These are phyloP conservation scores for Nannochloris sp. DNA, from an alignment of 139 green algal genomes.

Conservation along the genomic window DNA sequence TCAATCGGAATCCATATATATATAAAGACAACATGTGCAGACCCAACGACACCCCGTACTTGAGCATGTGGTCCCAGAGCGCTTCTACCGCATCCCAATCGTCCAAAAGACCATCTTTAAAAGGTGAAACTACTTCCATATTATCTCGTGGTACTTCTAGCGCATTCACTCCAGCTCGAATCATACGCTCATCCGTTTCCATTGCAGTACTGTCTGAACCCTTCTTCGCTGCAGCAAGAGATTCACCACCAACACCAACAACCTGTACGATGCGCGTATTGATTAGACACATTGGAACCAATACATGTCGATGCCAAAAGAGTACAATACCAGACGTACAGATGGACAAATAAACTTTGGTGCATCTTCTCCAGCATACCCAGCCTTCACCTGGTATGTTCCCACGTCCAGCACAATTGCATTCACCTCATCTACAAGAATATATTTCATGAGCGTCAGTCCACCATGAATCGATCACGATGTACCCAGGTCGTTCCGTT, in stretches of 20 bases:
- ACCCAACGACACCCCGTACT: slow-evolving; percentile 15
- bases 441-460: background rate
- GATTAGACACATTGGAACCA: background rate
- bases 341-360: slow-evolving; percentile 90
- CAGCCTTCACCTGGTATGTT: slow-evolving; percentile 64
- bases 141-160: slow-evolving; percentile 39
- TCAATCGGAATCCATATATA: too few relatives aligned
- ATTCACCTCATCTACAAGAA: slow-evolving; percentile 86
- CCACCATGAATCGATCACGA: background rate
- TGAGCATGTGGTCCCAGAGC: slow-evolving; percentile 48
- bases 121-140: slow-evolving; percentile 54
- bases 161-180: slow-evolving; percentile 37
- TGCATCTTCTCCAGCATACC: slow-evolving; percentile 92
- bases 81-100: slow-evolving; percentile 59
- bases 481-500: too few relatives aligned
- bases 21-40: background rate
- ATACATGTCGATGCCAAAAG: background rate
- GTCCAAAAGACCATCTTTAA: slow-evolving; percentile 36
- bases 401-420: slow-evolving; percentile 89
- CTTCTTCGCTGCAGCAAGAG: slow-evolving; percentile 13
- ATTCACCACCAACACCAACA: slow-evolving; percentile 3
- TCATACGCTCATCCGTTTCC: slow-evolving; percentile 7
- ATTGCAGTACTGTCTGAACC: background rate
- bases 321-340: slow-evolving; percentile 15
- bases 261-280: background rate